Base-by-base conservation (phyloP, 768 basidiomycete species). In the Nevesoporus exiguus region DNA sequence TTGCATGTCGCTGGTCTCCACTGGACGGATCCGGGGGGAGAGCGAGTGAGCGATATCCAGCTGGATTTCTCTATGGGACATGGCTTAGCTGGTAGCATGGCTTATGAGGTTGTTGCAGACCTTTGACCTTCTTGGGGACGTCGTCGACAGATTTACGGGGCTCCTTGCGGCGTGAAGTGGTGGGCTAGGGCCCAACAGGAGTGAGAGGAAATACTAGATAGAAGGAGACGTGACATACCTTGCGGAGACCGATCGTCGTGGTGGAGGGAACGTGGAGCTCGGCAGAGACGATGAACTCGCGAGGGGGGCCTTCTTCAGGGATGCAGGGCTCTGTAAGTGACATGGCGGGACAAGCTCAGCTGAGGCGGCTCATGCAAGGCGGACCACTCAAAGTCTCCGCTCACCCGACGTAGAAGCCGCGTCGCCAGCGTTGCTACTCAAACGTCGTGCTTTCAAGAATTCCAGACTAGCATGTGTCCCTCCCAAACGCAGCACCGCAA, bases 1-100 rank as follows among this genome's bases (percentile, higher is more conserved):
- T 78, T 86, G 70, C 89, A 91, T 11, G 80, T 84, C 22, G 85
- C 89, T 39, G 78, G 70, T 63, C 87, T 76, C 90, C 90, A 92
- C 39, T 85, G 83, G 14, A 83, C 85, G 8, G 76, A 70, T 31
- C 76, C 75, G 25, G 75, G 67, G 27, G 79, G 59, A 22, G 76
- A 75, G 58, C 80, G 81, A 37, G 80, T 70, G 17, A 88, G 75
- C 14, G 77, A 76, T 41, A 87, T 77, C 87, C 87, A 89, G 62
- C 82, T 88, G 19, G 83, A 75, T 71, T 85, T 88, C 63, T 91
- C 88, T 90, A 63, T 7, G 34, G 11, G 31, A 27, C 41, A 27
- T 41, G 37, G 33, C 25, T 61, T 27, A 55, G 56, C 22, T 40
- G 17, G 45, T 33, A n/a, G 9, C 19, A 30, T 27, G 24, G 21